Evolutionary conservation across 2,329 filamentous ascomycete genomes (phyloP).

Genomic region (Claviceps sp.): DNA sequence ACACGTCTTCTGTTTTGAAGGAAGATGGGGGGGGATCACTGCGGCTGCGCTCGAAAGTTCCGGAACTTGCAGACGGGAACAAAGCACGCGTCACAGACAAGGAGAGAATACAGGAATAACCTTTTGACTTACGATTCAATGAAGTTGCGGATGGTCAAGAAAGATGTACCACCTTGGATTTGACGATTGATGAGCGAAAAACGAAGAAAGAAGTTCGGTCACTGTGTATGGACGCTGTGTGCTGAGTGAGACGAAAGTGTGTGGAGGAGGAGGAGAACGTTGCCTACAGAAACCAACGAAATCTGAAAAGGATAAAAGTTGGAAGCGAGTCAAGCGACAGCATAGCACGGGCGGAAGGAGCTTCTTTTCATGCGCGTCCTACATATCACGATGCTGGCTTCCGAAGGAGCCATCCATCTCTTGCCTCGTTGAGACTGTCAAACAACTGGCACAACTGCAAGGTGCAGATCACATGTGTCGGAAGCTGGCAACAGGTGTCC

Average conservation of each 20-base stretch:
- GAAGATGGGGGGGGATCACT: neutral
- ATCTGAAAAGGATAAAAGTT: neutral
- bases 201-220: neutral
- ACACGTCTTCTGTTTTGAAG: neutral
- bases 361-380: neutral
- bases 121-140: neutral
- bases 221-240: neutral
- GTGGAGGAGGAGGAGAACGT: neutral
- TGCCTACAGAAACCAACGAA: neutral
- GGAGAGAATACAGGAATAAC: neutral
- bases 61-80: too few species aligned
- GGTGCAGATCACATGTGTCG: neutral
- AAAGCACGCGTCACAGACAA: neutral
- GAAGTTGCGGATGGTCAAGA: neutral
- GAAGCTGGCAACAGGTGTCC: neutral
- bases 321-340: slow-evolving; percentile 3
- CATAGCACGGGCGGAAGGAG: slow-evolving; percentile 2
- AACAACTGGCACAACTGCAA: neutral
- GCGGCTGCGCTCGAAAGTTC: neutral
- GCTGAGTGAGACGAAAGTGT: neutral
- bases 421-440: too few species aligned
- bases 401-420: too few species aligned
- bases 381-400: too few species aligned
- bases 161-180: neutral
- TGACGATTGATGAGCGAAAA: neutral